Base-by-base conservation (phyloP, 208 protist genomes). In the Trypanosoma congolense region DNA sequence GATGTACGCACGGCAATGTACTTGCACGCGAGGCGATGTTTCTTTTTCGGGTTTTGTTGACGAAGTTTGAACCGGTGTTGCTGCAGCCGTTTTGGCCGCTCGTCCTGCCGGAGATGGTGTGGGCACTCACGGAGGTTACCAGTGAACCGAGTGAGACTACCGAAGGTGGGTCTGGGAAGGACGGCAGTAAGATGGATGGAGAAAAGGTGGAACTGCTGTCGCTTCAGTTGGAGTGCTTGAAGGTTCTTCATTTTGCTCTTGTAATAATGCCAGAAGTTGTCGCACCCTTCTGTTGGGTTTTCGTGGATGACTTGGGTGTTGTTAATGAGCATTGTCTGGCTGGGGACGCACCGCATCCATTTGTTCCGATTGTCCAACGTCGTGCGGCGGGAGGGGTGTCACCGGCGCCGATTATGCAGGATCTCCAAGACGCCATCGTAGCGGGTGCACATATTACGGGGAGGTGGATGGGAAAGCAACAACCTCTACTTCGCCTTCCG, bases 151-250 rank as follows among this genome's bases (percentile, higher is more conserved):
- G 16, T 42, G 21, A 21, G 33, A 10, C 33, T 0, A 3, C 25
- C 4, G 4, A 8, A 5, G 35, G 18, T 6, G 35, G 28, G 48
- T 4, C 36, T 16, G 35, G 31, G 18, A 26, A 21, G 26, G 42
- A 38, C 0, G 29, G 48, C 33, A 26, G 30, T 8, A 35, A 44
- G 10, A 6, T 22, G 2, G 49, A 51, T 48, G 35, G 60, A 54
- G 12, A 31, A 49, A 24, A 66, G 40, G 51, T 45, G 22, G 75
- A 83, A 41, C 40, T 83, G 16, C 33, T 68, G 12, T 43, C 60
- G 10, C 60, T 83, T 29, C 74, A 81, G 53, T 47, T 80, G 70
- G 82, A 90, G 56, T 73, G 70, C 3, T 36, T 90, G 22, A 90
- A 90, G 64, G 44, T 61, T 28, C 40, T 78, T 9, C 76, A 84